Conservation (phyloP, 805 yeast species). For the Candida ascalaphidarum region DNA sequence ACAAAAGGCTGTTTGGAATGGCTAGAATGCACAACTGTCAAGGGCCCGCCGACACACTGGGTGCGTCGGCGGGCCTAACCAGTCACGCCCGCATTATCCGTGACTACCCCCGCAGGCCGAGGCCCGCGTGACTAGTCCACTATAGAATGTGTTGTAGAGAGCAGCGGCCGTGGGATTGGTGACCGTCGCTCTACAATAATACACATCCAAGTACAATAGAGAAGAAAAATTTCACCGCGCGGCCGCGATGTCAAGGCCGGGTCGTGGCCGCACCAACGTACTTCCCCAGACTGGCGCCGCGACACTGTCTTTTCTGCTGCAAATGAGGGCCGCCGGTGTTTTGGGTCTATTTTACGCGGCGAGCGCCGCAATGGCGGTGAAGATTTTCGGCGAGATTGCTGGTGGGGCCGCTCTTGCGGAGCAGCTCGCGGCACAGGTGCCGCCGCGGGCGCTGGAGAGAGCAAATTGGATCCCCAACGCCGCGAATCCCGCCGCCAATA, state of each 20-base stretch:
- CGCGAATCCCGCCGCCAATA: too few relatives aligned
- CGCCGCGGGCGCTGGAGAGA: too few relatives aligned
- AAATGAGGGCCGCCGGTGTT: too few relatives aligned
- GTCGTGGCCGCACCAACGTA: not conserved
- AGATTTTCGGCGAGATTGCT: too few relatives aligned
- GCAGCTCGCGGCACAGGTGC: too few relatives aligned
- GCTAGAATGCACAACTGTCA: constrained; percentile 34
- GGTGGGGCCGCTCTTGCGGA: too few relatives aligned
- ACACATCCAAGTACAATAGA: constrained; percentile 39
- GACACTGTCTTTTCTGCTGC: too few relatives aligned
- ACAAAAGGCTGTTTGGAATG: constrained; percentile 23
- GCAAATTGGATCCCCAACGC: too few relatives aligned
- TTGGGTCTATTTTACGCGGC: too few relatives aligned
- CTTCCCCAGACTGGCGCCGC: too few relatives aligned
- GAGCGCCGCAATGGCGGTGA: too few relatives aligned
- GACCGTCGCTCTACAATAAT: constrained; percentile 41
- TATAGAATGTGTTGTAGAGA: constrained; percentile 45
- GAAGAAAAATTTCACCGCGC: constrained; percentile 9
- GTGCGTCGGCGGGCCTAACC: constrained; percentile 3
- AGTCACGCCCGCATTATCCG: constrained; percentile 33
- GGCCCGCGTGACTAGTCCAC: constrained; percentile 24
- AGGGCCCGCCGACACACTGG: constrained; percentile 6
- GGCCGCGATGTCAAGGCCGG: constrained; percentile 1
- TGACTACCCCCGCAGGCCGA: constrained; percentile 23
- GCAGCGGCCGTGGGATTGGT: constrained; percentile 28